phyloP scores from a whole-genome alignment of 768 basidiomycete genomes.

The Lentinula guzmanii region DNA sequence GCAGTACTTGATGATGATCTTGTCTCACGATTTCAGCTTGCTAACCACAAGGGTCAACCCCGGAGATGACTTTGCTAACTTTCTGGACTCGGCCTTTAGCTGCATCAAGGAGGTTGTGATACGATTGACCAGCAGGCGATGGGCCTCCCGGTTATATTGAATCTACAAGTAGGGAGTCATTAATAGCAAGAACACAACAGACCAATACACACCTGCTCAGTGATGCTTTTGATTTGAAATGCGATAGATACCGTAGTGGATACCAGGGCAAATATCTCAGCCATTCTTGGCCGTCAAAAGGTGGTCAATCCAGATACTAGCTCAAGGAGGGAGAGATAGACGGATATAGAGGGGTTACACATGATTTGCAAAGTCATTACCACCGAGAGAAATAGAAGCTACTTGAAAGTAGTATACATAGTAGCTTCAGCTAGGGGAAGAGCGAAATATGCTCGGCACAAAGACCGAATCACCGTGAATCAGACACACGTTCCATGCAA shows the following conservation, averaged over 20 bases:
- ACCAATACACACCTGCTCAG: neutral
- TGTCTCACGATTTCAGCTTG: neutral
- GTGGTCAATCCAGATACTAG: neutral
- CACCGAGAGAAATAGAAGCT: neutral
- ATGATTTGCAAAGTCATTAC: constrained; percentile 9
- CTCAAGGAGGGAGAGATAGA: neutral
- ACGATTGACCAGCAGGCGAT: constrained; percentile 1
- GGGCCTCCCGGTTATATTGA: constrained; percentile 2
- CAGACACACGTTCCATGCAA: too few relatives aligned
- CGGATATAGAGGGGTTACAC: constrained; percentile 9
- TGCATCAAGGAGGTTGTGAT: constrained; percentile 6
- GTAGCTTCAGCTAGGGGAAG: neutral
- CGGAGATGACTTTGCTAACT: neutral
- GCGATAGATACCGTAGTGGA: constrained; percentile 1
- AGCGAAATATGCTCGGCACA: neutral
- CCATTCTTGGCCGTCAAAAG: neutral
- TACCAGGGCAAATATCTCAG: neutral
- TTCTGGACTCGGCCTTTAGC: neutral
- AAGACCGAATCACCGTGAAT: neutral
- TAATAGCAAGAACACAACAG: neutral
- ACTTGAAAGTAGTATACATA: neutral
- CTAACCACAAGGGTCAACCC: neutral
- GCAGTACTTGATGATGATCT: neutral
- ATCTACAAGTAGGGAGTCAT: neutral
- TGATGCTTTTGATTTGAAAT: neutral